Evolutionary conservation across 2,329 filamentous ascomycete genomes (phyloP).

Genomic region (Hawksworthiomyces lignivorus): DNA sequence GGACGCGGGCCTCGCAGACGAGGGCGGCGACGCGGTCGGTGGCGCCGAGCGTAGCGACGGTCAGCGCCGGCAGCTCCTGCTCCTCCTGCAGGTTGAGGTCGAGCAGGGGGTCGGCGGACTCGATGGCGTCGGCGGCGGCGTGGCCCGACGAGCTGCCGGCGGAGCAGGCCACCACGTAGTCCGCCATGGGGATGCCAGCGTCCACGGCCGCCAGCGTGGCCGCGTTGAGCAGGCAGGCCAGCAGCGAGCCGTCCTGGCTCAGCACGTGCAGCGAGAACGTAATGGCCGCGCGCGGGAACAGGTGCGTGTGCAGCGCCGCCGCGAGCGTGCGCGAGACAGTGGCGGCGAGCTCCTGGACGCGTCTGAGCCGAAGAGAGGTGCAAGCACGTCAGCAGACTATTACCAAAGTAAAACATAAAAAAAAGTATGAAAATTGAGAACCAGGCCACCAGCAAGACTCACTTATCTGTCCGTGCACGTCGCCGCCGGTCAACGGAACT

Average conservation of each 20-base stretch:
- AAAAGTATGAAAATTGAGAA: background rate
- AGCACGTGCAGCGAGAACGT: constrained; percentile 78
- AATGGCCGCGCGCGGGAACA: constrained; percentile 85
- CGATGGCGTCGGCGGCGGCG: constrained; percentile 55
- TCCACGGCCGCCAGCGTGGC: constrained; percentile 87
- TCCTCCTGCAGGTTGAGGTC: constrained; percentile 76
- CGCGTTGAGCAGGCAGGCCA: constrained; percentile 86
- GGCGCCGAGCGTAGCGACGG: constrained; percentile 70
- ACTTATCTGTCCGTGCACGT: constrained; percentile 72
- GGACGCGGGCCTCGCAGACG: constrained; percentile 82
- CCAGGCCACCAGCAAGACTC: constrained; percentile 22
- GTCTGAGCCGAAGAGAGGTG: constrained; percentile 38
- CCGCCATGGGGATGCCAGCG: constrained; percentile 89
- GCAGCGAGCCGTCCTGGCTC: constrained; percentile 79
- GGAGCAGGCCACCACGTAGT: constrained; percentile 83
- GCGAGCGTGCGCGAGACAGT: constrained; percentile 72
- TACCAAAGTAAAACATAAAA: background rate
- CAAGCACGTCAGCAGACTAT: too few relatives aligned
- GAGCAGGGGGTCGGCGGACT: constrained; percentile 66
- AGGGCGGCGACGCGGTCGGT: constrained; percentile 70
- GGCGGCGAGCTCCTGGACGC: constrained; percentile 71
- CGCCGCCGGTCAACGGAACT: constrained; percentile 78
- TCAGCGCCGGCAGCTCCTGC: constrained; percentile 81
- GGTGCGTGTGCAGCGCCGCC: constrained; percentile 70
- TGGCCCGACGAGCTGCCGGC: constrained; percentile 70